Conservation (phyloP, 495 filamentous ascomycete genomes). For the Aspergillus egyptiacus region DNA sequence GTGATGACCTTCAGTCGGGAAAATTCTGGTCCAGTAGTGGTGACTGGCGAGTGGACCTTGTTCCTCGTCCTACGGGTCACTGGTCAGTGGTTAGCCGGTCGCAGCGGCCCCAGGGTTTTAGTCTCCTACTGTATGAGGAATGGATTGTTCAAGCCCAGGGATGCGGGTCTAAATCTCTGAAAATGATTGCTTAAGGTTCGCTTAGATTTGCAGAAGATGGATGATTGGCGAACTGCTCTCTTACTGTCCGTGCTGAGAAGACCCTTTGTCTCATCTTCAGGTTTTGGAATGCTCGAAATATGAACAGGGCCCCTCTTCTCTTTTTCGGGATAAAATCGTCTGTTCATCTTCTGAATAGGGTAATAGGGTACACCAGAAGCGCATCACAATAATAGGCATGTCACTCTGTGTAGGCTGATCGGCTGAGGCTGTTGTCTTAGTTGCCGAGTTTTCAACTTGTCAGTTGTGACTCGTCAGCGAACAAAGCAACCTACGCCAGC, state of each 20-base stretch:
- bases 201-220: neutral
- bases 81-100: too few relatives aligned
- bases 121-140: neutral
- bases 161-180: neutral
- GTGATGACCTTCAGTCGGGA: too few relatives aligned
- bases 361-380: too few relatives aligned
- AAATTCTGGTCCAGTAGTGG: too few relatives aligned
- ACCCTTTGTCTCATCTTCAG: neutral
- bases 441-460: too few relatives aligned
- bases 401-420: too few relatives aligned
- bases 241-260: neutral
- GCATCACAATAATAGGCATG: too few relatives aligned
- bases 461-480: too few relatives aligned
- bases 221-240: neutral
- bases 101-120: neutral
- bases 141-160: neutral
- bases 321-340: neutral
- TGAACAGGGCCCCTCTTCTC: too few relatives aligned
- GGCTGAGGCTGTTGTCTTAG: too few relatives aligned
- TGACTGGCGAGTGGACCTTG: neutral
- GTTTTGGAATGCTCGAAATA: neutral
- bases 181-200: neutral
- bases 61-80: too few relatives aligned
- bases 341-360: neutral
- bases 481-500: too few relatives aligned